Evolutionary conservation across 331 rosid species (phyloP).

Genomic region (Cydonia oblonga): DNA sequence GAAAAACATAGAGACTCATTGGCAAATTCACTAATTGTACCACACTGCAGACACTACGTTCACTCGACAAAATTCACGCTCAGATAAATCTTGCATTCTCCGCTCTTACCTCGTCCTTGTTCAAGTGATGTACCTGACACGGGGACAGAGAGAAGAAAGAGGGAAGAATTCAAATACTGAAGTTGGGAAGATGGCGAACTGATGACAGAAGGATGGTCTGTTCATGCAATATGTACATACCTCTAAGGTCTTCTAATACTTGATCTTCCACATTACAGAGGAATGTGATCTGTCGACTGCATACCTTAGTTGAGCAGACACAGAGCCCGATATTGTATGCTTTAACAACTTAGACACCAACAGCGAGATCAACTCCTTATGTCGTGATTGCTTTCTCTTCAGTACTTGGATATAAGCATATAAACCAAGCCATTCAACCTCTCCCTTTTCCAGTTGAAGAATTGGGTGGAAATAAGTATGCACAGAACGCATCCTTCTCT

Average conservation of each 20-base stretch:
- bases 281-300: conserved; percentile 57
- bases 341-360: conserved; percentile 35
- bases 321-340: conserved; percentile 21
- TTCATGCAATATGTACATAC: background rate
- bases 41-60: background rate
- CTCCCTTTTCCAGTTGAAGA: conserved; percentile 40
- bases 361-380: conserved; percentile 36
- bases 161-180: background rate
- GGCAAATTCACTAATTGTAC: background rate
- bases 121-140: background rate
- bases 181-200: background rate
- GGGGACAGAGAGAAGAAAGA: background rate
- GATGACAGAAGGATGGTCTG: background rate
- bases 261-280: conserved; percentile 58
- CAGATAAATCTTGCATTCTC: background rate
- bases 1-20: background rate
- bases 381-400: conserved; percentile 56
- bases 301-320: conserved; percentile 40
- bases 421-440: conserved; percentile 78
- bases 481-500: conserved; percentile 44
- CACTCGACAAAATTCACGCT: background rate
- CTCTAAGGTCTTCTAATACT: conserved; percentile 39
- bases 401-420: conserved; percentile 63
- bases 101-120: background rate
- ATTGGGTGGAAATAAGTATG: conserved; percentile 26